Evolutionary conservation across 352 stramenopile species (phyloP).

Genomic region (Globisporangium apiculatum): DNA sequence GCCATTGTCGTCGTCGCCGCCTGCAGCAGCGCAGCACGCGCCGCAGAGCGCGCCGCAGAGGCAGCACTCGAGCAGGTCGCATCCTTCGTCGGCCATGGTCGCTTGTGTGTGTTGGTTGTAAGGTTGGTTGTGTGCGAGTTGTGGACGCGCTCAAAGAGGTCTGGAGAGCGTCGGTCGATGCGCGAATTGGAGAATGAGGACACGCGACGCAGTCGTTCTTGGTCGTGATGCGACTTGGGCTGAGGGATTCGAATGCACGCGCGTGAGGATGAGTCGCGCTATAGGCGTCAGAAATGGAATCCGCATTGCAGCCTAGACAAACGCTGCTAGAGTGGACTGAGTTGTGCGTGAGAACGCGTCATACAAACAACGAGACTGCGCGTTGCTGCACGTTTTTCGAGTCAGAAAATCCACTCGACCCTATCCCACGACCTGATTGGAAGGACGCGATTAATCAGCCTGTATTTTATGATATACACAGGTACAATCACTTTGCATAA

Average conservation of each 20-base stretch:
- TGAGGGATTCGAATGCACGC: not conserved
- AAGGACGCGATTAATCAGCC: not conserved
- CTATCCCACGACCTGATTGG: too few relatives aligned
- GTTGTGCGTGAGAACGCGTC: not conserved
- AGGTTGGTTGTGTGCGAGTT: not conserved
- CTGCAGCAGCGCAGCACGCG: constrained; percentile 56
- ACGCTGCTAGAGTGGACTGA: not conserved
- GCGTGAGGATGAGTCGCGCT: not conserved
- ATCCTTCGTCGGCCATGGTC: constrained; percentile 47
- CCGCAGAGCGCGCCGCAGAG: constrained; percentile 68
- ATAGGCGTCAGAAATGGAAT: not conserved
- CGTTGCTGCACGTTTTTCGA: not conserved
- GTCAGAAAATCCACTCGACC: not conserved
- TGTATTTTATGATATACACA: too few relatives aligned
- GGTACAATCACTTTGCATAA: too few relatives aligned
- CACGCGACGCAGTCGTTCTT: too few relatives aligned
- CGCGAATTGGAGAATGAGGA: not conserved
- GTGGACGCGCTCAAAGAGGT: constrained; percentile 1
- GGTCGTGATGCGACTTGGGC: too few relatives aligned
- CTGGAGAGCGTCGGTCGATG: too few relatives aligned
- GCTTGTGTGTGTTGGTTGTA: constrained; percentile 1
- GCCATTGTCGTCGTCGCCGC: constrained; percentile 24
- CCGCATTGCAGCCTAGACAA: not conserved
- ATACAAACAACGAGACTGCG: not conserved
- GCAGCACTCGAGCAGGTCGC: constrained; percentile 75